Percentiles rank a stretch among this genome's conserved stretches.
Evolutionary conservation across 2,329 filamentous ascomycete species (phyloP).

Genomic region (Alternaria angustiovoidea): DNA sequence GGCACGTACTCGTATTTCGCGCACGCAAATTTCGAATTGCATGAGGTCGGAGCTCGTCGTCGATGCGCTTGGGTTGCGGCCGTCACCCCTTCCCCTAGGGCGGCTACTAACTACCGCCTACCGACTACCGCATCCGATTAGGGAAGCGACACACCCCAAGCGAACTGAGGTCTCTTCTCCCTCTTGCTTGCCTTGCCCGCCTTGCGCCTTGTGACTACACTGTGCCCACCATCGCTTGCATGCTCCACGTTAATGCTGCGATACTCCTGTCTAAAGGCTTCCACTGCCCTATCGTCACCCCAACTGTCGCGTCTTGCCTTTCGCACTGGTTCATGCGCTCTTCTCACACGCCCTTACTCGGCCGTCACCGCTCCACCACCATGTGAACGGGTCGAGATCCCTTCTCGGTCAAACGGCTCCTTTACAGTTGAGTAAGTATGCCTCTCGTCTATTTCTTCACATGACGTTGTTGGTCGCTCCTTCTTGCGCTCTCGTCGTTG

Average conservation of each 20-base stretch:
- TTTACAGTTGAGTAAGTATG: slow-evolving; percentile 53
- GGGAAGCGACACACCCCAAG: slow-evolving; percentile 1
- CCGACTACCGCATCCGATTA: background rate
- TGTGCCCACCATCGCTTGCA: slow-evolving; percentile 10
- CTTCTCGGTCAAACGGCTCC: slow-evolving; percentile 54
- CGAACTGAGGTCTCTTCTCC: slow-evolving; percentile 2
- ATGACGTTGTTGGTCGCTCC: slow-evolving; percentile 6
- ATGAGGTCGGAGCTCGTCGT: background rate
- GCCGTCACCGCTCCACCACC: slow-evolving; percentile 29
- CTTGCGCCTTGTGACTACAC: slow-evolving; percentile 2
- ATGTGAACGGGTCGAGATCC: slow-evolving; percentile 45
- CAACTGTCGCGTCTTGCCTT: background rate
- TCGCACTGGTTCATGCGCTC: background rate
- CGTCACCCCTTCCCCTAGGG: background rate
- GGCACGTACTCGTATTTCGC: background rate
- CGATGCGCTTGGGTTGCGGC: background rate
- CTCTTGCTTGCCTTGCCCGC: background rate
- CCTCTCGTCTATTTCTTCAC: slow-evolving; percentile 3
- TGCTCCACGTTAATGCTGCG: slow-evolving; percentile 27
- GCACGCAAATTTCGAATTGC: slow-evolving; percentile 1
- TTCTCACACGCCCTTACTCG: slow-evolving; percentile 28
- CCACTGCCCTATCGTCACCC: slow-evolving; percentile 14
- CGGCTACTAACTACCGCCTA: background rate
- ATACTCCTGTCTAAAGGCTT: slow-evolving; percentile 15
- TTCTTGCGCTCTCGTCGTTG: background rate